Conservation (phyloP, 371 early-diverging fungal species). For the Dinochytrium kinnereticum region DNA sequence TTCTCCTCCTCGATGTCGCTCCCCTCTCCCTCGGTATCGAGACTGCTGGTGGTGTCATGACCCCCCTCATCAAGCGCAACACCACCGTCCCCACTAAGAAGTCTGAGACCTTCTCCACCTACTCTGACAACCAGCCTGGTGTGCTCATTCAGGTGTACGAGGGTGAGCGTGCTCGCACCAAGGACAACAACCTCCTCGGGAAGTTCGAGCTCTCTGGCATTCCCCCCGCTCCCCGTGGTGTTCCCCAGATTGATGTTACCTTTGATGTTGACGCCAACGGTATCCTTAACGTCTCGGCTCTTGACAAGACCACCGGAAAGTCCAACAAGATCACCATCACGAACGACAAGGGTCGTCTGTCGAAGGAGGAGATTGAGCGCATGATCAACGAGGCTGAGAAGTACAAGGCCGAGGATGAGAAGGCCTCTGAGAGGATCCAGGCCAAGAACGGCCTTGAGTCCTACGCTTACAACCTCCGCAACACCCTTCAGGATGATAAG, state of each 20-base stretch:
- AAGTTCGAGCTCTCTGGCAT: constrained; percentile 97
- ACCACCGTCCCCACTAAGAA: constrained; percentile 97
- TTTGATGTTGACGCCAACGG: constrained; percentile 98
- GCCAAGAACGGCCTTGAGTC: constrained; percentile 93
- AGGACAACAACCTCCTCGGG: constrained; percentile 96
- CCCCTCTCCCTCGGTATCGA: constrained; percentile 77
- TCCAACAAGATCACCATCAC: constrained; percentile 97
- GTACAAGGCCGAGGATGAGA: constrained; percentile 95
- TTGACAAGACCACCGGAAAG: constrained; percentile 94
- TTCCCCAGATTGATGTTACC: constrained; percentile 97
- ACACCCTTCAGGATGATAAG: constrained; percentile 87
- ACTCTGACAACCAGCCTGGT: constrained; percentile 97
- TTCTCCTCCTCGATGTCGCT: constrained; percentile 70
- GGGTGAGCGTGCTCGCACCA: constrained; percentile 96
- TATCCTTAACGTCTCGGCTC: constrained; percentile 95
- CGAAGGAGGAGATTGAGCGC: constrained; percentile 95
- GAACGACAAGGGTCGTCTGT: constrained; percentile 97
- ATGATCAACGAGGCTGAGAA: constrained; percentile 97
- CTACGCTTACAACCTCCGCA: constrained; percentile 92
- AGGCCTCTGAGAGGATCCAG: constrained; percentile 75
- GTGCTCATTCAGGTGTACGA: constrained; percentile 98
- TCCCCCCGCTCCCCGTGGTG: constrained; percentile 95
- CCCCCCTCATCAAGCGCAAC: constrained; percentile 95
- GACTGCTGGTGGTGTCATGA: constrained; percentile 98
- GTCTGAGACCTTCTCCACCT: constrained; percentile 97